A percentile compares a stretch with the other conserved stretches of the same genome.
Conservation (phyloP, 306 rosid species). For the Gastrolobium villosum region DNA sequence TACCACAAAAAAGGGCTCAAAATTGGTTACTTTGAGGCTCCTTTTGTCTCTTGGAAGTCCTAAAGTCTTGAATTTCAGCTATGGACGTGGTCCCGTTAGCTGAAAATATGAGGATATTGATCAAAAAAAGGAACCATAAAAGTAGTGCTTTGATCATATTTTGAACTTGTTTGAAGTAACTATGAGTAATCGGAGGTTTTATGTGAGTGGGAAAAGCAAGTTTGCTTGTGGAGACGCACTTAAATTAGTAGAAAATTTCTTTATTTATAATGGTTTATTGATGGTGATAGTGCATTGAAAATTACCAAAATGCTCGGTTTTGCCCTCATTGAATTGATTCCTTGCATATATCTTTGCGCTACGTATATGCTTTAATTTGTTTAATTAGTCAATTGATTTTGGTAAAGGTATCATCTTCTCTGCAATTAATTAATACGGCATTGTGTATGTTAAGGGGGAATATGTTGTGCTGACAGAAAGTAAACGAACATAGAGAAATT, state of each 20-base stretch:
- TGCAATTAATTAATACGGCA: not conserved
- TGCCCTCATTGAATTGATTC: conserved; percentile 21
- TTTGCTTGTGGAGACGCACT: conserved; percentile 2
- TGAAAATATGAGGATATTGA: conserved; percentile 46
- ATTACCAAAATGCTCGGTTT: not conserved
- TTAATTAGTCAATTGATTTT: not conserved
- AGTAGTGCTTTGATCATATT: conserved; percentile 43
- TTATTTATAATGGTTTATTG: conserved; percentile 46
- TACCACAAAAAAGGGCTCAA: not conserved
- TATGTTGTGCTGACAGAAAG: not conserved
- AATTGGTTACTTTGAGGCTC: conserved; percentile 53
- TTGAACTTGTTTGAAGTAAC: conserved; percentile 33
- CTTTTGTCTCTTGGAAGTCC: conserved; percentile 36
- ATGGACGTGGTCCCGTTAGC: conserved; percentile 43
- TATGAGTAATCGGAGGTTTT: not conserved
- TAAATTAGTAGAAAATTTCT: conserved; percentile 24
- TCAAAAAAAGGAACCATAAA: conserved; percentile 46
- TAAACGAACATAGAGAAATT: not conserved
- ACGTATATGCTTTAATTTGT: not conserved
- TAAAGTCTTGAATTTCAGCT: conserved; percentile 27
- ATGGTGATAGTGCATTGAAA: not conserved
- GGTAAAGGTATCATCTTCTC: not conserved
- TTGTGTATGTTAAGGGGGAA: not conserved
- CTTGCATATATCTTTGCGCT: not conserved
- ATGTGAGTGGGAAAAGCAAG: not conserved